A percentile compares a stretch with the other conserved stretches of the same genome.
phyloP scores from a whole-genome alignment of 1,284 basidiomycete genomes.

The Gomphus bonarii region DNA sequence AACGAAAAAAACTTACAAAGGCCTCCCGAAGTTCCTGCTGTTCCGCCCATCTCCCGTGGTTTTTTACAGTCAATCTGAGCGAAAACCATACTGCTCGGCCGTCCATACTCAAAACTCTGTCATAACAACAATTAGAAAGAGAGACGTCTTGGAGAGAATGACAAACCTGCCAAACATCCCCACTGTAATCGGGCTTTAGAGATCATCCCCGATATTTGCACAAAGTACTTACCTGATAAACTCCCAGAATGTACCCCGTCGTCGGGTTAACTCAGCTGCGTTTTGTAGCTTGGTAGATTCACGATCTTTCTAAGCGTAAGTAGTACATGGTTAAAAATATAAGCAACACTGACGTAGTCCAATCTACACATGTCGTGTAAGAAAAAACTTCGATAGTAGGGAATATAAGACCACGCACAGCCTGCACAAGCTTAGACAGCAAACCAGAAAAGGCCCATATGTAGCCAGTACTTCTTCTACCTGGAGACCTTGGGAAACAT shows the following conservation, averaged over 20 bases:
- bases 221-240: slow-evolving; percentile 1
- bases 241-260: slow-evolving; percentile 10
- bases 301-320: slow-evolving; percentile 3
- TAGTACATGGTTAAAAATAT: background rate
- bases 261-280: background rate
- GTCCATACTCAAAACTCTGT: slow-evolving; percentile 11
- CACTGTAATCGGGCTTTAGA: background rate
- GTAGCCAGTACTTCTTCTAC: slow-evolving; percentile 8
- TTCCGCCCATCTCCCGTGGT: slow-evolving; percentile 2
- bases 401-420: slow-evolving; percentile 1
- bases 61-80: slow-evolving; percentile 11
- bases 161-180: slow-evolving; percentile 11
- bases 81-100: slow-evolving; percentile 11
- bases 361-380: background rate
- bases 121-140: background rate
- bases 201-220: background rate
- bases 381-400: background rate
- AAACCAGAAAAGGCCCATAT: slow-evolving; percentile 10
- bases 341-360: slow-evolving; percentile 5
- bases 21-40: background rate
- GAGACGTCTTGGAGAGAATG: background rate
- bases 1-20: slow-evolving; percentile 1
- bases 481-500: slow-evolving; percentile 3
- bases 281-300: slow-evolving; percentile 4
- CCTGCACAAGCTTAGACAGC: slow-evolving; percentile 11